Percentiles rank a stretch among this genome's conserved stretches.
These are phyloP conservation scores for Tillandsia leiboldiana DNA, from an alignment of 176 grass and related monocot genomes.

Conservation along the genomic window DNA sequence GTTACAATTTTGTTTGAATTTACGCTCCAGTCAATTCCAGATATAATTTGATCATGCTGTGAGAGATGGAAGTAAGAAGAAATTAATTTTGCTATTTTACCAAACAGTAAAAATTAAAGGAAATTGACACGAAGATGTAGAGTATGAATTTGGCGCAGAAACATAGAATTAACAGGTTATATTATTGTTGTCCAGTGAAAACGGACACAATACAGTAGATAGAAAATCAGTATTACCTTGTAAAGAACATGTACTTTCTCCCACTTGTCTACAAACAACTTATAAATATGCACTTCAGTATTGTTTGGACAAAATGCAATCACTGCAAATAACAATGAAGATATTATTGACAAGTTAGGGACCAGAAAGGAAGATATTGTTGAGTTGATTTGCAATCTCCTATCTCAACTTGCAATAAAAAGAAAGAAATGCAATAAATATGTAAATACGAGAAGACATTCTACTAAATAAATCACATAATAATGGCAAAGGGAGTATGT, in stretches of 20 bases:
- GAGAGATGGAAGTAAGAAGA: constrained; percentile 13
- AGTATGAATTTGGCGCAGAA: no score
- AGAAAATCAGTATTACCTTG: constrained; percentile 42
- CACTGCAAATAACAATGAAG: constrained; percentile 46
- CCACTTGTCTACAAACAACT: constrained; percentile 85
- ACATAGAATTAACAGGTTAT: no score
- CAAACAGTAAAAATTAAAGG: neutral
- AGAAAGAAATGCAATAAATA: no score
- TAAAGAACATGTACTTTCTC: constrained; percentile 94
- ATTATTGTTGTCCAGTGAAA: no score
- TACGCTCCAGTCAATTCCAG: constrained; percentile 88
- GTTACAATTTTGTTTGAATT: constrained; percentile 94
- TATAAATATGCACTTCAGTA: constrained; percentile 87
- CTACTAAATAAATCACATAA: no score
- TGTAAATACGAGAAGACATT: no score
- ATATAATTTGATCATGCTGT: constrained; percentile 96
- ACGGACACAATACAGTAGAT: neutral
- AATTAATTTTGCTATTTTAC: constrained; percentile 9
- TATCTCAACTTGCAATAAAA: neutral
- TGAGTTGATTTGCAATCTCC: neutral
- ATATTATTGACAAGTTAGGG: constrained; percentile 6
- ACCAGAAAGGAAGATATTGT: neutral
- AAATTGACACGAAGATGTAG: no score
- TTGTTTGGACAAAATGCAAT: constrained; percentile 98
- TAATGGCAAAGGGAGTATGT: no score